A percentile compares a stretch with the other conserved stretches of the same genome.
phyloP scores from a whole-genome alignment of 352 stramenopile species.

The Globisporangium paddicum region DNA sequence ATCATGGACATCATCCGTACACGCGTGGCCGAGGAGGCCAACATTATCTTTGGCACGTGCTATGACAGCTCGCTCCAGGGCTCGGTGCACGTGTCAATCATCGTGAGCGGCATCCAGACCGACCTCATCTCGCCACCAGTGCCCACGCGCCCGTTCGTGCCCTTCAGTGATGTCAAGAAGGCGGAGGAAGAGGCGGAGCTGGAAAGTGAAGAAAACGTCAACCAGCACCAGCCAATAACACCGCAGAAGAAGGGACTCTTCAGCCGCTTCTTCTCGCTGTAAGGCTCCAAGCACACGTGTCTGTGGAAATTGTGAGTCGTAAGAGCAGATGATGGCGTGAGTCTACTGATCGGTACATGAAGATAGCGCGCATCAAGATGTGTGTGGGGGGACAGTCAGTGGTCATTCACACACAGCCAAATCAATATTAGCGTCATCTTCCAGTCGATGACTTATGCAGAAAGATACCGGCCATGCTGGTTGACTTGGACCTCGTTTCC shows the following conservation, averaged over 20 bases:
- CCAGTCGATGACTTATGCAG: neutral
- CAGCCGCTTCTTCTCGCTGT: slow-evolving; percentile 70
- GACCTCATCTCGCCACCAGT: slow-evolving; percentile 79
- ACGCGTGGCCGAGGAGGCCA: slow-evolving; percentile 74
- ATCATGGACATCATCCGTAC: slow-evolving; percentile 88
- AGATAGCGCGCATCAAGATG: neutral
- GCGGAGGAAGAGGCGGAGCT: slow-evolving; percentile 7
- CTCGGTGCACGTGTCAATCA: slow-evolving; percentile 85
- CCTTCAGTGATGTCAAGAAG: slow-evolving; percentile 39
- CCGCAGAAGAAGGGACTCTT: slow-evolving; percentile 52
- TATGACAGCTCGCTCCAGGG: slow-evolving; percentile 81
- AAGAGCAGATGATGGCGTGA: too few species aligned
- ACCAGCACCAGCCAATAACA: slow-evolving; percentile 11
- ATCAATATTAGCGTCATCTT: slow-evolving; percentile 6
- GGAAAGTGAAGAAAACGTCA: slow-evolving; percentile 3
- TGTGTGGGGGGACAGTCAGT: neutral
- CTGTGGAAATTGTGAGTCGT: neutral
- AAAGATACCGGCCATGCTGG: neutral
- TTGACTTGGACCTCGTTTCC: neutral
- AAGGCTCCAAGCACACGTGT: slow-evolving; percentile 3
- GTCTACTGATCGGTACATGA: too few species aligned
- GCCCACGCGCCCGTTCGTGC: slow-evolving; percentile 34
- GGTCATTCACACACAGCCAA: neutral
- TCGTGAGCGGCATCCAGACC: slow-evolving; percentile 85
- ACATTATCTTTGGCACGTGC: slow-evolving; percentile 89